Percentiles rank a stretch among this genome's conserved stretches.
Conservation (phyloP, 257 asterid species). For the Plantago major region DNA sequence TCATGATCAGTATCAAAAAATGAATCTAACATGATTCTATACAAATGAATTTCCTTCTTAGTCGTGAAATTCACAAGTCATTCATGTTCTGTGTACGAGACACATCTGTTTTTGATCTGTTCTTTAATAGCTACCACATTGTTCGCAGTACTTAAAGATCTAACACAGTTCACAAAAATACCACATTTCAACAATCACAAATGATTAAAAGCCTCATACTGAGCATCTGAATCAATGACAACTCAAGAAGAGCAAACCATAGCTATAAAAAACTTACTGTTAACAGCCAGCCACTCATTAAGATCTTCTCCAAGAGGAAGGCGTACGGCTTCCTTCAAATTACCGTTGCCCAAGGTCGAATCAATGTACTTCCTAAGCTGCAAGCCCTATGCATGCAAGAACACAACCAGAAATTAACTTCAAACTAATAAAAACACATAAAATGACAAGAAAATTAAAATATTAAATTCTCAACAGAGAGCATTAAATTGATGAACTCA, state of each 20-base stretch:
- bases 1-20: too few relatives aligned
- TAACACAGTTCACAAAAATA: neutral
- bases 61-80: neutral
- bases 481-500: neutral
- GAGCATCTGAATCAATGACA: conserved; percentile 2
- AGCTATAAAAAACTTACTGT: conserved; percentile 35
- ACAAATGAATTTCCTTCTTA: neutral
- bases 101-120: too few relatives aligned
- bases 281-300: conserved; percentile 61
- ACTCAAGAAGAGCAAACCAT: neutral
- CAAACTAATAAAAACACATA: too few relatives aligned
- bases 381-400: conserved; percentile 30
- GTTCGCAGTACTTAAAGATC: too few relatives aligned
- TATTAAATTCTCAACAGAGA: too few relatives aligned
- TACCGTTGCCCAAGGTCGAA: conserved; percentile 47
- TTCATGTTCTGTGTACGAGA: neutral
- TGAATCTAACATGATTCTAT: too few relatives aligned
- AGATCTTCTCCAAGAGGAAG: conserved; percentile 55
- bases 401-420: neutral
- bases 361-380: conserved; percentile 42
- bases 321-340: conserved; percentile 63
- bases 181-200: neutral
- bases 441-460: neutral
- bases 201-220: neutral
- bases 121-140: neutral